phyloP scores from a whole-genome alignment of 768 basidiomycete genomes.

The Pulveroboletus sp. region DNA sequence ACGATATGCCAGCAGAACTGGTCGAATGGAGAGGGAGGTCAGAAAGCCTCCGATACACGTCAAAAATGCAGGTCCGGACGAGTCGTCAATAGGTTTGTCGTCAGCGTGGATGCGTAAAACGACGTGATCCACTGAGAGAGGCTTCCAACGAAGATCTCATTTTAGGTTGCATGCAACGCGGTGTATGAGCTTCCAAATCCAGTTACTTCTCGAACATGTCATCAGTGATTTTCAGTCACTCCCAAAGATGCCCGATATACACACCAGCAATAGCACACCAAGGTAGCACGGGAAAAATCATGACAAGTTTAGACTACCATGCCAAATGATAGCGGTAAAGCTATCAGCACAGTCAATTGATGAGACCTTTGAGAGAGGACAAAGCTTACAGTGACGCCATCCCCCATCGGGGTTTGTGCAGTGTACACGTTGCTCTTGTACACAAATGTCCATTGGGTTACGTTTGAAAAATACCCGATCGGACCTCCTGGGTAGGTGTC shows the following conservation, averaged over 20 bases:
- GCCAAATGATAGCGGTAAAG: background rate
- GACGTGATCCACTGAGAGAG: background rate
- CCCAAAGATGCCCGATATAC: background rate
- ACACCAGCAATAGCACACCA: background rate
- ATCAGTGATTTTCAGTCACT: background rate
- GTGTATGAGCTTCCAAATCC: background rate
- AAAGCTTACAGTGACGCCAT: background rate
- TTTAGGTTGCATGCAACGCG: background rate
- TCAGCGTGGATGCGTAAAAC: background rate
- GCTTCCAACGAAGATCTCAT: accelerated
- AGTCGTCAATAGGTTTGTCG: background rate
- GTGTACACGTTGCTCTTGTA: background rate
- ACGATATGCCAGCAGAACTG: background rate
- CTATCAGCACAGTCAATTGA: background rate
- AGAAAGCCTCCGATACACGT: background rate
- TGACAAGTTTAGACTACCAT: background rate
- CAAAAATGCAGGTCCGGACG: background rate
- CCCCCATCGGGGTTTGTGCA: background rate
- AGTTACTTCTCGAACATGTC: background rate
- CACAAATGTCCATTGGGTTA: background rate
- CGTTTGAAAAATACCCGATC: background rate
- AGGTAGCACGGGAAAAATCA: background rate
- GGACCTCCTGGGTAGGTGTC: no score
- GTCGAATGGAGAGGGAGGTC: background rate
- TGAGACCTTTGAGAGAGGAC: background rate